phyloP scores from a whole-genome alignment of 495 filamentous ascomycete species.

The Aspergillus nanangensis region DNA sequence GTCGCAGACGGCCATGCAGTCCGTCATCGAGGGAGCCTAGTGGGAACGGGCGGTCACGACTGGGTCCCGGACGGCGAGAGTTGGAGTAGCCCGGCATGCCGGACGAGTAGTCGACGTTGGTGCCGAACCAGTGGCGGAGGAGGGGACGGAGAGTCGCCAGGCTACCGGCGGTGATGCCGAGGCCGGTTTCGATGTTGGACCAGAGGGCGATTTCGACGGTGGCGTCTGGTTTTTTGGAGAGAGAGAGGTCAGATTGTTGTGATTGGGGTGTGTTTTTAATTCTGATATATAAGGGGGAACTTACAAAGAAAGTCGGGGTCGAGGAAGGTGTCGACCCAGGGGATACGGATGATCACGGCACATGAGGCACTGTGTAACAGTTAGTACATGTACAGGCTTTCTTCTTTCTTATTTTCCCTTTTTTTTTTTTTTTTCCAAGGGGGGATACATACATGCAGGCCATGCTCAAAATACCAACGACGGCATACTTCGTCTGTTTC shows the following conservation, averaged over 20 bases:
- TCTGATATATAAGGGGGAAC: constrained; percentile 1
- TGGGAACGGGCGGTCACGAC: constrained; percentile 18
- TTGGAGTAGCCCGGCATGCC: constrained; percentile 20
- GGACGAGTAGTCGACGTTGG: constrained; percentile 18
- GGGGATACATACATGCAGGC: constrained; percentile 43
- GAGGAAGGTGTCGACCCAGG: constrained; percentile 33
- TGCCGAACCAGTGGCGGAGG: constrained; percentile 32
- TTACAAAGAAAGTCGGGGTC: constrained; percentile 39
- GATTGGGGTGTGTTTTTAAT: no score
- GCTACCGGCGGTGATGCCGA: constrained; percentile 43
- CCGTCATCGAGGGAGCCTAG: constrained; percentile 28
- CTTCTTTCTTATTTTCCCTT: no score
- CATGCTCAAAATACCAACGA: constrained; percentile 39
- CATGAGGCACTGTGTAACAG: constrained; percentile 27
- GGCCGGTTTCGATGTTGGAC: constrained; percentile 40
- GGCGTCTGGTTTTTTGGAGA: constrained; percentile 21
- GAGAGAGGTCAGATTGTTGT: no score
- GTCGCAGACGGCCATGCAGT: constrained; percentile 19
- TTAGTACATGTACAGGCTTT: no score
- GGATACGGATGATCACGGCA: constrained; percentile 37
- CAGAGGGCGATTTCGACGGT: constrained; percentile 41
- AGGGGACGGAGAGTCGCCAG: constrained; percentile 45
- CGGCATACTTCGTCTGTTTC: constrained; percentile 30
- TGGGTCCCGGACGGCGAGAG: constrained; percentile 15
- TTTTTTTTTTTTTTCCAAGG: no score